Conservation (phyloP, 2,329 filamentous ascomycete genomes). For the Sclerotinia sclerotiorum region DNA sequence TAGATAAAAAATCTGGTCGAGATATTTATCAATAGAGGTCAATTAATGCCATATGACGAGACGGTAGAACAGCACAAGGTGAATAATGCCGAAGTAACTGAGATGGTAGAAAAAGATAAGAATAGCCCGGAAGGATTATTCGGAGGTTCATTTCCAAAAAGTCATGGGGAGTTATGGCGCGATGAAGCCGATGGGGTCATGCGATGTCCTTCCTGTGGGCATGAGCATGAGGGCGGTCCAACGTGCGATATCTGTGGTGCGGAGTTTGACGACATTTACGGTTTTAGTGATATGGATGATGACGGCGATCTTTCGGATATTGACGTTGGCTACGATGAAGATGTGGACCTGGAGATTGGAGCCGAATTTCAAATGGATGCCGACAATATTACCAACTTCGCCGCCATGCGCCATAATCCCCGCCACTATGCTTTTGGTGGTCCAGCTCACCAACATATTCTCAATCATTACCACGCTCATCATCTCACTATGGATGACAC, state of each 20-base stretch:
- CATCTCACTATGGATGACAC: constrained; percentile 18
- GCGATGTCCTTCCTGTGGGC: constrained; percentile 61
- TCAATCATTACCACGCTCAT: constrained; percentile 21
- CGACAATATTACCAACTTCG: background rate
- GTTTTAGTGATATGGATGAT: constrained; percentile 20
- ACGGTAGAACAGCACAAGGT: constrained; percentile 59
- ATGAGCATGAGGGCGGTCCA: constrained; percentile 61
- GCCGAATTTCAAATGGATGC: constrained; percentile 14
- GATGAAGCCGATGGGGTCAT: constrained; percentile 61
- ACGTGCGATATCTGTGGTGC: constrained; percentile 52
- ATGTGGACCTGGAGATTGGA: constrained; percentile 25
- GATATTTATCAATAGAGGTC: constrained; percentile 58
- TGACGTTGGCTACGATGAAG: constrained; percentile 39
- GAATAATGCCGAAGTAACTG: constrained; percentile 59
- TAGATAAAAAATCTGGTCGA: constrained; percentile 64
- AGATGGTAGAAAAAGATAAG: constrained; percentile 59
- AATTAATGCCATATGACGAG: constrained; percentile 63
- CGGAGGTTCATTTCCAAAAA: constrained; percentile 49
- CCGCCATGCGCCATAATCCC: background rate
- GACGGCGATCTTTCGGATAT: constrained; percentile 17
- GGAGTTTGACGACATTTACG: constrained; percentile 35
- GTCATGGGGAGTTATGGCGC: constrained; percentile 40
- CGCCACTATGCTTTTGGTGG: constrained; percentile 15
- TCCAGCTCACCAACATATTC: constrained; percentile 4
- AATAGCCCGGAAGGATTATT: constrained; percentile 58